Base-by-base conservation (phyloP, 2,329 filamentous ascomycete species). In the Lojkania enalia region DNA sequence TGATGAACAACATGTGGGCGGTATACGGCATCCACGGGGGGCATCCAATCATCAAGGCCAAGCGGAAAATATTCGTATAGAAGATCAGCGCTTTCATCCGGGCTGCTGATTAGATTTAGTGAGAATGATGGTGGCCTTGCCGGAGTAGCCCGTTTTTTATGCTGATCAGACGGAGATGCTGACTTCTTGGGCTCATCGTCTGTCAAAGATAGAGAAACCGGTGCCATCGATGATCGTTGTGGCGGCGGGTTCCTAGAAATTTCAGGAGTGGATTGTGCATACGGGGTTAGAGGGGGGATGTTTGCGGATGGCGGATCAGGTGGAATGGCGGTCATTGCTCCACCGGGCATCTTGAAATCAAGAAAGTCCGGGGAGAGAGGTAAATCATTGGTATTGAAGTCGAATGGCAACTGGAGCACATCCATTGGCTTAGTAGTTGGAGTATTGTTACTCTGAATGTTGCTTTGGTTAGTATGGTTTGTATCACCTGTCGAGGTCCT, bases 11-110 rank as follows among this genome's bases (percentile, higher is more conserved):
- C 89, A 67, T 96, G 91, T 4, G 91, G 92, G 37, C 90, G 79
- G 66, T 95, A 96, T 13, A 96, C 86, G 4, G 90, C 90, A 69
- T 95, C 90, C 2, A 95, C 88, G 1, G 89, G 90, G 2, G 87
- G 87, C 82, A 91, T 90, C 87, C 87, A 96, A 63, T 96, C 91
- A 66, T 96, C 90, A 46, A 96, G 74, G 37, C 87, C 90, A 13
- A 97, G 77, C 0, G 91, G 91, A 54, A 97, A 96, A 65, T 97
- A 96, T 71, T 97, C 91, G 65, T 96, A 96, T 14, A 96, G 74
- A 54, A 91, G 75, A 69, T 96, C 91, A 1, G 85, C 85, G 57
- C 86, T 86, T 58, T 95, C 90, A 53, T 84, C 72, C 23, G 87
- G 78, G 63, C 86, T 85, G 64, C 81, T 79, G 55, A 77, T 77